These are phyloP conservation scores for cucumber (Cucumis sativus) DNA, from an alignment of 306 rosid species.

Conservation along the genomic window Cucumber_9930_V3 NC_026660.2:27345501-27346000, in stretches of 20 bases:
- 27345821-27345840: background rate
- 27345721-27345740: background rate
- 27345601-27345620: background rate
- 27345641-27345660: background rate
- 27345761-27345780: background rate
- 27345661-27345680: background rate
- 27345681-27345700: background rate
- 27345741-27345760: background rate
- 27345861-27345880: background rate
- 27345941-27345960: background rate
- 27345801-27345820: background rate
- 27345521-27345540: slow-evolving; percentile 3
- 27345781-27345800: background rate
- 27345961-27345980: background rate
- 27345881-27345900: background rate
- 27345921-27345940: background rate
- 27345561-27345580: background rate
- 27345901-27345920: background rate
- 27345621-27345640: background rate
- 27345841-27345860: background rate
- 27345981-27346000: background rate
- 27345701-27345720: background rate
- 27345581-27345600: background rate
- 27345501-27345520: slow-evolving; percentile 16
- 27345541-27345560: background rate